Percentiles rank a stretch among this genome's conserved stretches.
Evolutionary conservation across 257 asterid species (phyloP).

Genomic region (Jacaranda copaia): DNA sequence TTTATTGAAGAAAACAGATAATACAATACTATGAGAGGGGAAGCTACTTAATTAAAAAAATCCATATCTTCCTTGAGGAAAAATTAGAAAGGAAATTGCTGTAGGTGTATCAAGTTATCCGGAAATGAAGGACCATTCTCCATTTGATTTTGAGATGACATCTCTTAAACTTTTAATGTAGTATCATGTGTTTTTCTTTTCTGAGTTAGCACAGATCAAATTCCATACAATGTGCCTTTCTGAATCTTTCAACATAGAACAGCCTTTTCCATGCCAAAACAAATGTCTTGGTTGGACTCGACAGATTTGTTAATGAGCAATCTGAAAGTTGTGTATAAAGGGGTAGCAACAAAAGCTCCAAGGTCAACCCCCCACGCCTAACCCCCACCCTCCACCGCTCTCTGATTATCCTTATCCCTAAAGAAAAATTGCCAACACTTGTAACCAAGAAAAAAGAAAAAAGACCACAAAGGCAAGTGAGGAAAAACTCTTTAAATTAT

Average conservation of each 20-base stretch:
- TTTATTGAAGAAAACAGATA: background rate
- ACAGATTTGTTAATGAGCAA: background rate
- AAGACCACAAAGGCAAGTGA: too few species aligned
- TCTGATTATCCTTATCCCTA: too few species aligned
- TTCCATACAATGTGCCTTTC: background rate
- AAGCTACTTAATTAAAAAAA: too few species aligned
- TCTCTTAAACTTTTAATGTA: conserved; percentile 1
- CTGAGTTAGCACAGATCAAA: background rate
- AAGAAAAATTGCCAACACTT: too few species aligned
- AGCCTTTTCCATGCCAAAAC: conserved; percentile 16
- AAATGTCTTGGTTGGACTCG: background rate
- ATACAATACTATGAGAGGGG: background rate
- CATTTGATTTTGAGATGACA: background rate
- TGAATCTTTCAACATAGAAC: background rate
- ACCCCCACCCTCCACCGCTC: too few species aligned
- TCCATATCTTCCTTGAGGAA: background rate
- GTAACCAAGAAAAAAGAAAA: too few species aligned
- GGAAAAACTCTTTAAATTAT: background rate
- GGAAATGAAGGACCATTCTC: conserved; percentile 29
- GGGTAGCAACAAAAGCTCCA: too few species aligned
- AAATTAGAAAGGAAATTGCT: background rate
- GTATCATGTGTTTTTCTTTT: background rate
- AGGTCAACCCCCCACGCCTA: too few species aligned
- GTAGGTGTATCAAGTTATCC: background rate
- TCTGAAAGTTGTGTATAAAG: too few species aligned